Evolutionary conservation across 2,329 filamentous ascomycete species (phyloP).

Genomic region (Reticulascus tulasneorum): DNA sequence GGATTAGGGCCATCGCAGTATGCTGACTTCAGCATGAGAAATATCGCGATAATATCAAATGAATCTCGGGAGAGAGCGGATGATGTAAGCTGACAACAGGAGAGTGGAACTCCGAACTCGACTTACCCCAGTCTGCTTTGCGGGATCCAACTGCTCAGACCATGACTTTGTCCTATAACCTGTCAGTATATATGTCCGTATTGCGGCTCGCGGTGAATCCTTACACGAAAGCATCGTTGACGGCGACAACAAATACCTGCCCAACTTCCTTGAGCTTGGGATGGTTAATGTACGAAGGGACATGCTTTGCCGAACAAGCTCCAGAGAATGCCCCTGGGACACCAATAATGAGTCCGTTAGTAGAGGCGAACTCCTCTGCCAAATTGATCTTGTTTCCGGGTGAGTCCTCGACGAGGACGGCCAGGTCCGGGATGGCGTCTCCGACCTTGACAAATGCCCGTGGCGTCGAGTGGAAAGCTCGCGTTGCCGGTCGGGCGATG

Average conservation of each 20-base stretch:
- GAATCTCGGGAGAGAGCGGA: too few species aligned
- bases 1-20: too few species aligned
- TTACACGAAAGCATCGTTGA: constrained; percentile 94
- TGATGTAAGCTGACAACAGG: background rate
- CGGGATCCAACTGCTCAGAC: constrained; percentile 72
- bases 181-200: constrained; percentile 8
- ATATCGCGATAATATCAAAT: too few species aligned
- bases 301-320: constrained; percentile 59
- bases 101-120: constrained; percentile 1
- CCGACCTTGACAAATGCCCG: constrained; percentile 68
- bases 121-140: constrained; percentile 70
- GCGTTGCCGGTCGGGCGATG: constrained; percentile 24
- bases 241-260: constrained; percentile 82
- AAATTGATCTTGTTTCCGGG: constrained; percentile 91
- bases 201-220: constrained; percentile 25
- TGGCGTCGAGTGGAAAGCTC: constrained; percentile 61
- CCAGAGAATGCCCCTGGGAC: constrained; percentile 74
- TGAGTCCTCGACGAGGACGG: constrained; percentile 77
- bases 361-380: constrained; percentile 65
- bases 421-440: constrained; percentile 72
- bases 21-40: too few species aligned
- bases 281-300: constrained; percentile 83
- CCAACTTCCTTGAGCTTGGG: constrained; percentile 74
- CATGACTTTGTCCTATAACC: constrained; percentile 78
- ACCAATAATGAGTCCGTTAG: constrained; percentile 78